A percentile compares a stretch with the other conserved stretches of the same genome.
Evolutionary conservation across 176 grass and related monocot species (phyloP).

Genomic region (Otatea glauca): DNA sequence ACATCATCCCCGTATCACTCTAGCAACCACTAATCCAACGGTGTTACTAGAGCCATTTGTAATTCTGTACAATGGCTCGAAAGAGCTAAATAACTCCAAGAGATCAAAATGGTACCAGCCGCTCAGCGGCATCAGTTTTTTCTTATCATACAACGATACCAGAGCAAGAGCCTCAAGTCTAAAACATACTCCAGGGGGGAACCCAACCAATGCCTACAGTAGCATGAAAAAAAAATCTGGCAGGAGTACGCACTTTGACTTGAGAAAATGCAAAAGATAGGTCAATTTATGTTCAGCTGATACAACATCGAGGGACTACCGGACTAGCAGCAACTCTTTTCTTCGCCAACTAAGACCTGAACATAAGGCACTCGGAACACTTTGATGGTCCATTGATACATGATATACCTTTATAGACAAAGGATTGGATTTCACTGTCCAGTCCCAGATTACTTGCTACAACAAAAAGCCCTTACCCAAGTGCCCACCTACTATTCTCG

Average conservation of each 20-base stretch:
- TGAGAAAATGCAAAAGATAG: too few relatives aligned
- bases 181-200: neutral
- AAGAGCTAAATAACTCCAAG: too few relatives aligned
- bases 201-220: neutral
- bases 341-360: neutral
- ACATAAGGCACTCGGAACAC: neutral
- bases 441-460: neutral
- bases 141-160: neutral
- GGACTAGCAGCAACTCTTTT: neutral
- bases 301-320: neutral
- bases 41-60: neutral
- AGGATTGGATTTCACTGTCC: neutral
- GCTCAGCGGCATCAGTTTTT: neutral
- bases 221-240: too few relatives aligned
- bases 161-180: neutral
- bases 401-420: neutral
- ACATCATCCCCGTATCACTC: neutral
- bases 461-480: neutral
- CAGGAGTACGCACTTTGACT: too few relatives aligned
- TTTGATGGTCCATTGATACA: conserved; percentile 21
- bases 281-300: conserved; percentile 17
- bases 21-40: neutral
- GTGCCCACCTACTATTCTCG: neutral
- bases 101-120: too few relatives aligned
- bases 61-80: neutral